phyloP scores from a whole-genome alignment of 331 rosid species.

The Stylosanthes scabra region DNA sequence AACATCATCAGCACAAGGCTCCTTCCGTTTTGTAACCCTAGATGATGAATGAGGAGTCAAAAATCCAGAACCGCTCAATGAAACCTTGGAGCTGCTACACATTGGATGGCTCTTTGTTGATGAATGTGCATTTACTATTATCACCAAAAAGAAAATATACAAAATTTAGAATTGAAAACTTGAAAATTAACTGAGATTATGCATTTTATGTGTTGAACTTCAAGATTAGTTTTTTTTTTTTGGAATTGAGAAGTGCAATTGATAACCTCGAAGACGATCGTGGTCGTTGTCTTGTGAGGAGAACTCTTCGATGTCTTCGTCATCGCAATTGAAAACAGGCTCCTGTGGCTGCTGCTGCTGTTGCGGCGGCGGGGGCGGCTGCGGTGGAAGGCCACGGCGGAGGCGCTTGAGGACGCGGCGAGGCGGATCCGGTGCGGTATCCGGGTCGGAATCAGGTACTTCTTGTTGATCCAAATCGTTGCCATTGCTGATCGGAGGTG shows the following conservation, averaged over 20 bases:
- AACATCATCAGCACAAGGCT: conserved; percentile 38
- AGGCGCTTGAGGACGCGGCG: conserved; percentile 68
- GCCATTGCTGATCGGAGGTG: conserved; percentile 16
- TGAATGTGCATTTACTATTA: conserved; percentile 36
- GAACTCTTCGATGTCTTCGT: conserved; percentile 88
- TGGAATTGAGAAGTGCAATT: neutral
- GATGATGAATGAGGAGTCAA: conserved; percentile 47
- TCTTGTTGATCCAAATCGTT: conserved; percentile 29
- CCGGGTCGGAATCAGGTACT: conserved; percentile 53
- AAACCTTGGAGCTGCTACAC: conserved; percentile 72
- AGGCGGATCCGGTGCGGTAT: conserved; percentile 45
- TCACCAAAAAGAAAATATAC: neutral
- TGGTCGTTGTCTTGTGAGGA: conserved; percentile 58
- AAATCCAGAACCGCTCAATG: conserved; percentile 61
- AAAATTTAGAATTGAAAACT: neutral
- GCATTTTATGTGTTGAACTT: neutral
- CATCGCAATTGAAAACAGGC: conserved; percentile 27
- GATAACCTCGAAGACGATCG: conserved; percentile 48
- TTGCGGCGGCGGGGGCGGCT: conserved; percentile 23
- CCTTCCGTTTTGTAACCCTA: conserved; percentile 53
- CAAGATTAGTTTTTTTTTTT: neutral
- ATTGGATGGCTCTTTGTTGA: conserved; percentile 47
- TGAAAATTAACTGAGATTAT: neutral
- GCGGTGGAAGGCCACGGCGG: conserved; percentile 63
- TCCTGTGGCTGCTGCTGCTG: neutral